Evolutionary conservation across 2,329 filamentous ascomycete genomes (phyloP).

Genomic region (Apiospora sp.): DNA sequence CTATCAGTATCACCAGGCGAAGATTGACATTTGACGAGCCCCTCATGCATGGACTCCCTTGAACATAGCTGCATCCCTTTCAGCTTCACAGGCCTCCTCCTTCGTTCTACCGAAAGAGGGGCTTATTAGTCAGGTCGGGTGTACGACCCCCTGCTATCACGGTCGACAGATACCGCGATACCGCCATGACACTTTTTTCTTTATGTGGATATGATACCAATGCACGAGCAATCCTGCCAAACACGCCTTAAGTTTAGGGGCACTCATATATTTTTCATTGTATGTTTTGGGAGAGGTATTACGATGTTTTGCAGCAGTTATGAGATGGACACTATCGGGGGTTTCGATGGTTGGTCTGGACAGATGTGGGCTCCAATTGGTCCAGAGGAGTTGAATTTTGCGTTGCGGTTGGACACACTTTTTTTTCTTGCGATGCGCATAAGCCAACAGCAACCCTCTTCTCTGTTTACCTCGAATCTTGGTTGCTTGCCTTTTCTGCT

Average conservation of each 20-base stretch:
- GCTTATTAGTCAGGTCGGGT: neutral
- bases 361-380: conserved; percentile 20
- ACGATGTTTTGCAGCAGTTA: conserved; percentile 3
- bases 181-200: conserved; percentile 16
- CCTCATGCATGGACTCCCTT: conserved; percentile 39
- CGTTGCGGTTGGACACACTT: conserved; percentile 5
- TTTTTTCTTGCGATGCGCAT: neutral
- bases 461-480: conserved; percentile 2
- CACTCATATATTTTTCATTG: neutral
- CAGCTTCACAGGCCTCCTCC: neutral
- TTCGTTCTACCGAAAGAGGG: neutral
- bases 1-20: conserved; percentile 73
- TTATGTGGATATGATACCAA: conserved; percentile 29
- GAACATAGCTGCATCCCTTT: neutral
- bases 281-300: conserved; percentile 8
- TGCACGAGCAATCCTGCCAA: conserved; percentile 25
- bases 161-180: neutral
- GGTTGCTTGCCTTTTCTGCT: neutral
- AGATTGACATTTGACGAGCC: conserved; percentile 84
- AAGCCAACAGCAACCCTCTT: neutral
- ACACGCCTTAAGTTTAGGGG: conserved; percentile 14
- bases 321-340: neutral
- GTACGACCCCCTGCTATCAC: conserved; percentile 8
- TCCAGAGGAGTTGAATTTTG: neutral
- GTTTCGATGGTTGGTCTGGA: neutral